Evolutionary conservation across 768 basidiomycete species (phyloP), one percentile per base, ranked within the genome.

Genomic region (Candolleomyces eurysporus): DNA sequence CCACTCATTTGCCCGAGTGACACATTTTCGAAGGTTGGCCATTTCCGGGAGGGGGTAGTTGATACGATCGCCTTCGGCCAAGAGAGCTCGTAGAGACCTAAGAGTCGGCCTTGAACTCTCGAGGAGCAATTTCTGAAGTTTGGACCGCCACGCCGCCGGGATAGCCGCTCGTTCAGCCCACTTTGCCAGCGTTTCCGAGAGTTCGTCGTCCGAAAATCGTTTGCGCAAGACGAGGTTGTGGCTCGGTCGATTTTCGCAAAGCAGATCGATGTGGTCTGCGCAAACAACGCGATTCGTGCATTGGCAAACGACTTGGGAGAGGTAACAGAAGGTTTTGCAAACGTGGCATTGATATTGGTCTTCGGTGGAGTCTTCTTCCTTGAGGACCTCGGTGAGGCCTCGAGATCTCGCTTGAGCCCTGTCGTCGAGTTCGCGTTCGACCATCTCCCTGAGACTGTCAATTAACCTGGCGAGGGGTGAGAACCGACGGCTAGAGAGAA

Each of bases 311-410:
- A 98, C 80, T 69, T 97, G 96, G 1, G 97, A 95, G 46, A 99
- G 85, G 73, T 97, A 98, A 75, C 91, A 95, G 75, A 96, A 98
- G 5, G 82, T 84, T 71, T 97, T 96, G 89, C 97, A 98, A 64
- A 90, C 76, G 54, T 81, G 77, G 81, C 97, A 99, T 73, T 98
- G 97, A 73, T 96, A 96, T 71, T 97, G 94, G 57, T 98, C 96
- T 71, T 98, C 97, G 0, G 89, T 81, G 13, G 87, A 85, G 72
- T 98, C 96, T 66, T 86, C 82, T 65, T 88, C 85, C 66, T 92
- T 89, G 30, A 93, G 76, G 40, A 81, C 76, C 71, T 97, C 94
- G 22, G 76, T 72, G 48, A 93, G 73, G n/a, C 82, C 82, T 40
- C 82, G 72, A 19, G 76, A 66, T 36, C 92, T 87, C 39, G 92